Evolutionary conservation across 2,329 filamentous ascomycete genomes (phyloP).

Genomic region (Fusarium citri): DNA sequence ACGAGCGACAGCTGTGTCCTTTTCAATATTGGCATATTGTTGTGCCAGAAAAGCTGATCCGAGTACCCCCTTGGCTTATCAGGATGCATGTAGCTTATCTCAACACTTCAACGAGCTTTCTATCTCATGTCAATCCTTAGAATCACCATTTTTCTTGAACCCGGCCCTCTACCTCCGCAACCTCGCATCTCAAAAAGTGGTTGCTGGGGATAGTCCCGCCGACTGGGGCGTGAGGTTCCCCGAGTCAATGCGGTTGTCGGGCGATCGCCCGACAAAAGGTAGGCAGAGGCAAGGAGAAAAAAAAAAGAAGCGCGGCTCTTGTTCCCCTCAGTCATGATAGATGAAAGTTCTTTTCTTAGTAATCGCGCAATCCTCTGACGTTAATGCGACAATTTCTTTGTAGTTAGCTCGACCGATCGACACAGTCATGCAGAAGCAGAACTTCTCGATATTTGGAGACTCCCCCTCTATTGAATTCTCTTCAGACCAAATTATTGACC

Average conservation of each 20-base stretch:
- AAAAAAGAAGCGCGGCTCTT: constrained; percentile 1
- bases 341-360: constrained; percentile 32
- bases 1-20: neutral
- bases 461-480: neutral
- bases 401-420: constrained; percentile 1
- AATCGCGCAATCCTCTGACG: constrained; percentile 35
- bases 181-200: constrained; percentile 29
- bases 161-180: constrained; percentile 10
- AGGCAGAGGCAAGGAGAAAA: constrained; percentile 2
- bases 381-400: constrained; percentile 17
- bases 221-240: constrained; percentile 24
- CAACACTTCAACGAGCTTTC: neutral
- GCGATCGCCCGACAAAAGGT: constrained; percentile 44
- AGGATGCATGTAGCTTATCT: neutral
- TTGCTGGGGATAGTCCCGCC: constrained; percentile 25
- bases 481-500: neutral
- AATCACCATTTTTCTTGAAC: neutral
- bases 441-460: neutral
- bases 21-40: neutral
- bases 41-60: neutral
- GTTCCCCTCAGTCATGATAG: constrained; percentile 40
- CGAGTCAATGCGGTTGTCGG: constrained; percentile 43
- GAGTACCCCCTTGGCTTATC: neutral
- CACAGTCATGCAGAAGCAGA: neutral
- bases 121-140: neutral